These are phyloP conservation scores for Rhodamnia rubescens DNA, from an alignment of 345 rosid genomes.

Conservation along the genomic window DNA sequence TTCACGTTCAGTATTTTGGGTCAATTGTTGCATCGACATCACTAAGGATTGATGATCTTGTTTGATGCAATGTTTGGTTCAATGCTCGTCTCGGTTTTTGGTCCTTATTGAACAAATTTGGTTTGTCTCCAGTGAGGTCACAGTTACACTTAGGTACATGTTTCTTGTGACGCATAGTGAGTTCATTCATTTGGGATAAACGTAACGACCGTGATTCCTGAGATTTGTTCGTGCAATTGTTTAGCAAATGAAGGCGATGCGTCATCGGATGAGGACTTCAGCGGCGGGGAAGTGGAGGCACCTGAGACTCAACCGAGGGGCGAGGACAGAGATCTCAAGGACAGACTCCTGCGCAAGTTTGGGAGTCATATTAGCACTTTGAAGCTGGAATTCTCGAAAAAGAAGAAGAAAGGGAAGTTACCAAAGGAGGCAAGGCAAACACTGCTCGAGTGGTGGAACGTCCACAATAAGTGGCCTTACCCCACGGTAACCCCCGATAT, in stretches of 20 bases:
- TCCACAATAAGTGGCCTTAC: constrained; percentile 15
- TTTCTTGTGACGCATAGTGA: not conserved
- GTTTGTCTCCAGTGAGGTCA: not conserved
- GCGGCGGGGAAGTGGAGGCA: constrained; percentile 9
- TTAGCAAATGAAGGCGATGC: constrained; percentile 8
- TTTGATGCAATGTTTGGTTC: not conserved
- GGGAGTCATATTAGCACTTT: constrained; percentile 5
- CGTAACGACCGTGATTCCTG: not conserved
- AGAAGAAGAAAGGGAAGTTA: constrained; percentile 18
- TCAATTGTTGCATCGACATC: not conserved
- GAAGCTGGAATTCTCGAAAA: constrained; percentile 12
- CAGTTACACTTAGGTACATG: not conserved
- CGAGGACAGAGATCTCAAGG: constrained; percentile 4
- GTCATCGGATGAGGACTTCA: constrained; percentile 8
- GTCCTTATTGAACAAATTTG: not conserved
- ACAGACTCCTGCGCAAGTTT: constrained; percentile 8
- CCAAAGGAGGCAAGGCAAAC: constrained; percentile 13
- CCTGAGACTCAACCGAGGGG: not conserved
- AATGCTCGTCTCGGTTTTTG: not conserved
- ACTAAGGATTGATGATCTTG: not conserved
- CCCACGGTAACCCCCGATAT: constrained; percentile 5
- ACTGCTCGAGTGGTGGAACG: constrained; percentile 12
- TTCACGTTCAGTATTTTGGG: not conserved
- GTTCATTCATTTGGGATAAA: not conserved
- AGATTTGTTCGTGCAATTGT: not conserved